Base-by-base conservation (phyloP, 1,284 basidiomycete genomes). In the Trichosporon inkin region DNA sequence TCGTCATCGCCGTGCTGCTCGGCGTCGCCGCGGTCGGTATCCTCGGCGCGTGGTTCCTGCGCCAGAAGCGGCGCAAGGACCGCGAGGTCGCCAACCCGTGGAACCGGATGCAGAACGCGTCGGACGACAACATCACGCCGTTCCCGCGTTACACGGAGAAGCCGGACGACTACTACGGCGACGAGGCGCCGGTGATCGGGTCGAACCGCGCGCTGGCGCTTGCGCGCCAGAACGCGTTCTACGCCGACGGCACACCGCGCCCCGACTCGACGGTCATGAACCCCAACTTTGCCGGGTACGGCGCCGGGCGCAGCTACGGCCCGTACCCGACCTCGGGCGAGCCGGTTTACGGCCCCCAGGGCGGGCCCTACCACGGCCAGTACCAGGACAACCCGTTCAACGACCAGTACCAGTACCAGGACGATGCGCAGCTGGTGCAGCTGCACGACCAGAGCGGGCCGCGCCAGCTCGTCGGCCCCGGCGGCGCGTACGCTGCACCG, bases 71-170 rank as follows among this genome's bases (percentile, higher is more conserved):
- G 16, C 60, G 63, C 57, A 38, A 53, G 38, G 44, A 57, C 37
- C 32, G 35, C 49, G 11, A 40, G 36, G 10, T 39, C n/a, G 59
- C 67, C 39, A 49, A 63, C 11, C 65, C 70, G 10, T 76, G 74
- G 74, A 49, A 66, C 38, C 69, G 71, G 62, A 68, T 76, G 49
- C 56, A 65, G 47, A 69, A 49, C 44, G 11, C 44, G 10, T 49
- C 44, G 44, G 44, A 71, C 56, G 72, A 76, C 57, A 71, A 76
- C 59, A 61, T 76, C 47, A 73, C 72, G 11, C 74, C 74, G 5
- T 76, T 67, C 67, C 69, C 66, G 2, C 24, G 36, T 5, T 36
- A 58, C 24, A 10, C 49, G 13, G 56, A 62, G 59, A 44, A 40
- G 17, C 53, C 60, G 38, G 58, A 60, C 4, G 60, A 62, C 34